Conservation (phyloP, 192 early-diverging fungal genomes). For the Chytriomyces hyalinus region DNA sequence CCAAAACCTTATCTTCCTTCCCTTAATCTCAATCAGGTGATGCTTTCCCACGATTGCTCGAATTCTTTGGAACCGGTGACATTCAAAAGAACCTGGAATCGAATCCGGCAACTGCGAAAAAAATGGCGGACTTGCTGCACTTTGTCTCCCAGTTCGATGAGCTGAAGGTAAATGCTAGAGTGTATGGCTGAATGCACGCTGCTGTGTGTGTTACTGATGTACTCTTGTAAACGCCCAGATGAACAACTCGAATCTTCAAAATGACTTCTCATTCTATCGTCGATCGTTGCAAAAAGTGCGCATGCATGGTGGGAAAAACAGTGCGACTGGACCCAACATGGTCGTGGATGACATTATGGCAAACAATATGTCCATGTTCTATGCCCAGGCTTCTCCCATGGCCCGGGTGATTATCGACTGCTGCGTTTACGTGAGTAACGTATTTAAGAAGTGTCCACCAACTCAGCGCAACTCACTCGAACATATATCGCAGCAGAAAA, state of each 20-base stretch:
- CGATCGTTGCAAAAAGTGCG: constrained; percentile 83
- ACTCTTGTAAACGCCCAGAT: constrained; percentile 52
- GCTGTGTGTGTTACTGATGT: background rate
- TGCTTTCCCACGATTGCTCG: constrained; percentile 46
- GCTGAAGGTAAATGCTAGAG: constrained; percentile 70
- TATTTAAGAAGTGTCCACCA: background rate
- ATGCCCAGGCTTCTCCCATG: constrained; percentile 94
- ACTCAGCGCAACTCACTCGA: constrained; percentile 48
- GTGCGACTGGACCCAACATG: constrained; percentile 41
- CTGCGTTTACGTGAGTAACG: constrained; percentile 30
- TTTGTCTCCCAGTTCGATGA: constrained; percentile 93
- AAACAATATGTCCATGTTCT: constrained; percentile 95
- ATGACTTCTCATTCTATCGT: constrained; percentile 98
- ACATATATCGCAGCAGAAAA: background rate
- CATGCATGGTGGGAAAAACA: constrained; percentile 41
- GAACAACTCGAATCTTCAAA: constrained; percentile 85
- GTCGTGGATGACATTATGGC: constrained; percentile 78
- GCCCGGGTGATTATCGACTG: constrained; percentile 85
- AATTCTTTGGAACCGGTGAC: constrained; percentile 57
- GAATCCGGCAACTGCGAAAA: constrained; percentile 79
- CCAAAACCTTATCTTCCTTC: background rate
- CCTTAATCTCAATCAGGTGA: constrained; percentile 41
- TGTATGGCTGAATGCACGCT: background rate
- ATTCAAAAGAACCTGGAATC: constrained; percentile 63
- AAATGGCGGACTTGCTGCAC: constrained; percentile 82